Percentiles rank a stretch among this genome's conserved stretches.
Evolutionary conservation across 805 yeast species (phyloP).

Genomic region (Tetrapisispora fleetii): DNA sequence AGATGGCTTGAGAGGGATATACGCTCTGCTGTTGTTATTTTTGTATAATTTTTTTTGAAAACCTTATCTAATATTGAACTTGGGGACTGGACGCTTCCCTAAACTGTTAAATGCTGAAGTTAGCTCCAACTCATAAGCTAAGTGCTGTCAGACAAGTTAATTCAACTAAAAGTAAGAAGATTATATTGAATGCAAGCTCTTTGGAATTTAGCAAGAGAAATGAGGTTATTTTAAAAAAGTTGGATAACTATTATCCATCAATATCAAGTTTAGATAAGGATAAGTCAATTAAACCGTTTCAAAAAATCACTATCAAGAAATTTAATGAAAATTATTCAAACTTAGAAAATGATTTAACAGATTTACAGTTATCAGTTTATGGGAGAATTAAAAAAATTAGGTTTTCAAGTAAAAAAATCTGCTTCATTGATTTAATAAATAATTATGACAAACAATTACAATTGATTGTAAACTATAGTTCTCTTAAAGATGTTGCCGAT

Average conservation of each 20-base stretch:
- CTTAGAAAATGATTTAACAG: neutral
- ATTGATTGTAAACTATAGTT: constrained; percentile 16
- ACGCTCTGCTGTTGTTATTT: too few species aligned
- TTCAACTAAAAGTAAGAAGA: constrained; percentile 2
- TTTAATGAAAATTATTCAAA: constrained; percentile 8
- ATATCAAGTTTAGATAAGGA: constrained; percentile 9
- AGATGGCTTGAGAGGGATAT: too few species aligned
- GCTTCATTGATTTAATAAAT: constrained; percentile 22
- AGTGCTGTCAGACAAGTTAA: neutral
- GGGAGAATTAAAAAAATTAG: constrained; percentile 26
- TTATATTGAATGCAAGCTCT: constrained; percentile 11
- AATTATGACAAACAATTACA: constrained; percentile 12
- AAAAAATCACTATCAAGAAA: constrained; percentile 7
- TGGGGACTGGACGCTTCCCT: too few species aligned
- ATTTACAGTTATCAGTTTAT: constrained; percentile 2
- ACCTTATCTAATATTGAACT: too few species aligned
- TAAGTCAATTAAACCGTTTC: neutral
- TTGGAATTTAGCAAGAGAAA: constrained; percentile 19
- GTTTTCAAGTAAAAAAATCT: constrained; percentile 26
- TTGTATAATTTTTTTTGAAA: too few species aligned
- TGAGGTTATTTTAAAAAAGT: constrained; percentile 8
- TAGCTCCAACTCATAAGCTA: neutral
- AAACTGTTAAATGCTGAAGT: neutral
- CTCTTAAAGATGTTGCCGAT: neutral
- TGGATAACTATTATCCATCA: constrained; percentile 20